These are phyloP conservation scores for Boletus edulis DNA, from an alignment of 768 basidiomycete genomes.

Conservation along the genomic window DNA sequence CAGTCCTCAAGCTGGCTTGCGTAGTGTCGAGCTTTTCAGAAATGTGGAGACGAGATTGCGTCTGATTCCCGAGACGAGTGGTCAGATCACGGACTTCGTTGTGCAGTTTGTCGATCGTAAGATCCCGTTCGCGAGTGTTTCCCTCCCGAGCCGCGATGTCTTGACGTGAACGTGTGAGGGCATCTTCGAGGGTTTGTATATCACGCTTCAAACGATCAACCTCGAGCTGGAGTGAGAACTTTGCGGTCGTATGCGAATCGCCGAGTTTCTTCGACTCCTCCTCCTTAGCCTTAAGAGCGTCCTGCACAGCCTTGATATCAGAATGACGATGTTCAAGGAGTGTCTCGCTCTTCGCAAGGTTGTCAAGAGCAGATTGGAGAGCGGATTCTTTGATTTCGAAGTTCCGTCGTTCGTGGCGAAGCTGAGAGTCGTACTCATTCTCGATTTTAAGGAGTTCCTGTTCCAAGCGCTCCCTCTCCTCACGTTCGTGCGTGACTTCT, in stretches of 20 bases:
- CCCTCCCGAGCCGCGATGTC: constrained; percentile 69
- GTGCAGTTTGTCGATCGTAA: constrained; percentile 70
- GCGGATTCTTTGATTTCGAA: constrained; percentile 72
- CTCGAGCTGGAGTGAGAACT: constrained; percentile 88
- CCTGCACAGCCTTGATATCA: constrained; percentile 74
- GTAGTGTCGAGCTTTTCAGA: constrained; percentile 85
- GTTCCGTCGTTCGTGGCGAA: constrained; percentile 58
- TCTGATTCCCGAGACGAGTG: constrained; percentile 76
- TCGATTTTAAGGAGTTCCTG: constrained; percentile 55
- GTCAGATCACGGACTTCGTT: constrained; percentile 80
- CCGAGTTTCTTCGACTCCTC: constrained; percentile 76
- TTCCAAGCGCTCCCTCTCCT: constrained; percentile 52
- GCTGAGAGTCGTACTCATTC: constrained; percentile 59
- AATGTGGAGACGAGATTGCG: constrained; percentile 81
- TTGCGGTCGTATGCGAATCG: constrained; percentile 78
- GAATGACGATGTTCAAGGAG: constrained; percentile 69
- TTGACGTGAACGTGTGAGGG: constrained; percentile 65
- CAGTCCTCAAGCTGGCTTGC: constrained; percentile 56
- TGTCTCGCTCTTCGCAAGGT: constrained; percentile 59
- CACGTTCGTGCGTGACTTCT: constrained; percentile 58
- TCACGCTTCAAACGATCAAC: constrained; percentile 85
- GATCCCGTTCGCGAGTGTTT: constrained; percentile 65
- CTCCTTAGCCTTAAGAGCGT: constrained; percentile 67
- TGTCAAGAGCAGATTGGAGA: constrained; percentile 58
- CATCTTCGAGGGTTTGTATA: constrained; percentile 74